These are phyloP conservation scores for Monosporascus ibericus DNA, from an alignment of 2,329 filamentous ascomycete species.

Conservation along the genomic window DNA sequence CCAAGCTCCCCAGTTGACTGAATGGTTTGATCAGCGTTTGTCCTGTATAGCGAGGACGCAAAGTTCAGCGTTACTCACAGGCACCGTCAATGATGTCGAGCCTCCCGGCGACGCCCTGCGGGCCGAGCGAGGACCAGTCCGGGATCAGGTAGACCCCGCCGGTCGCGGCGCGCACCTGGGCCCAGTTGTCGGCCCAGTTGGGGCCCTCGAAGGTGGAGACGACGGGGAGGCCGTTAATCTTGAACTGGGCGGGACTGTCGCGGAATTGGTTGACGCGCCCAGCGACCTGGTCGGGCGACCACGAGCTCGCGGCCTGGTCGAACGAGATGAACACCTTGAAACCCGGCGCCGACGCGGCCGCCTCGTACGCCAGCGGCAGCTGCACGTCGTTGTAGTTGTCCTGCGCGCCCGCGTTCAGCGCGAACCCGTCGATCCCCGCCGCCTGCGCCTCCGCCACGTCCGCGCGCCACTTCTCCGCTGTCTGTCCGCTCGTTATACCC, in stretches of 20 bases:
- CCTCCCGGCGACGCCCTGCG: slow-evolving; percentile 20
- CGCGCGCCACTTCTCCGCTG: slow-evolving; percentile 18
- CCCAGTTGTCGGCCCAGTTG: slow-evolving; percentile 35
- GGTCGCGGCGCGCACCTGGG: slow-evolving; percentile 28
- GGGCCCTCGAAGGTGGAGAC: slow-evolving; percentile 49
- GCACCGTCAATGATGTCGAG: slow-evolving; percentile 22
- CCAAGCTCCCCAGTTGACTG: slow-evolving; percentile 46
- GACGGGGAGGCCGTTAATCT: slow-evolving; percentile 34
- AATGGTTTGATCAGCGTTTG: not conserved
- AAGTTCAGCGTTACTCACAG: slow-evolving; percentile 13
- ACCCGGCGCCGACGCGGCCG: slow-evolving; percentile 19
- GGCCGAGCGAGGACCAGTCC: slow-evolving; percentile 40
- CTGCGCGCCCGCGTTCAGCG: slow-evolving; percentile 18
- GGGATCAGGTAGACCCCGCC: slow-evolving; percentile 37
- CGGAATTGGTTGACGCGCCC: slow-evolving; percentile 31
- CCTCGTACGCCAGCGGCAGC: slow-evolving; percentile 26
- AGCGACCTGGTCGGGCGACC: slow-evolving; percentile 19
- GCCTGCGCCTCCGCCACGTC: slow-evolving; percentile 20
- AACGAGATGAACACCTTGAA: slow-evolving; percentile 32
- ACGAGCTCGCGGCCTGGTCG: slow-evolving; percentile 25
- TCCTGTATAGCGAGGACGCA: not conserved
- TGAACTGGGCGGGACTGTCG: slow-evolving; percentile 31
- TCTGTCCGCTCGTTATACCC: slow-evolving; percentile 20
- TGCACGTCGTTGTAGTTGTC: slow-evolving; percentile 20
- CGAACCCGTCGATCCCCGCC: slow-evolving; percentile 23